Evolutionary conservation across 768 basidiomycete species (phyloP).

Genomic region (Termitomyces titanicus): DNA sequence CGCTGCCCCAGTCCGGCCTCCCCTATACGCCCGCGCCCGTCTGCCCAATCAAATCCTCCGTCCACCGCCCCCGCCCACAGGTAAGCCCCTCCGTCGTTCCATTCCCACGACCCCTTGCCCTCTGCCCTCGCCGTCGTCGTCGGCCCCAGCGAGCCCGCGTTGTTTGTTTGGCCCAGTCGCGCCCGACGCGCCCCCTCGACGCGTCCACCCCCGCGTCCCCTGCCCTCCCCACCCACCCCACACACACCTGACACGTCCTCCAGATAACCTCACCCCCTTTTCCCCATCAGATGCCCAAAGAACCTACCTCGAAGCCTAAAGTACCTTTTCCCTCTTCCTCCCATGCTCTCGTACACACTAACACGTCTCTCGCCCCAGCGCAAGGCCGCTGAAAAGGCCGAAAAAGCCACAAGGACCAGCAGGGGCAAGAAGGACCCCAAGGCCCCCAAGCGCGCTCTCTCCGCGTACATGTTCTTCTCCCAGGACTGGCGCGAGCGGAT

Average conservation of each 20-base stretch:
- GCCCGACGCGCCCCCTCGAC: slow-evolving; percentile 5
- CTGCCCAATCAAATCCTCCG: neutral
- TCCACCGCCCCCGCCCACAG: too few species aligned
- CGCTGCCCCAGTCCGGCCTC: neutral
- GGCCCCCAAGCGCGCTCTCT: slow-evolving; percentile 88
- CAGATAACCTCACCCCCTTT: slow-evolving; percentile 1
- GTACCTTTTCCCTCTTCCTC: slow-evolving; percentile 34
- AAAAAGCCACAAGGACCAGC: slow-evolving; percentile 42
- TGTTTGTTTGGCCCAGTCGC: slow-evolving; percentile 15
- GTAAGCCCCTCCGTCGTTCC: neutral
- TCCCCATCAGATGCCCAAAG: slow-evolving; percentile 72
- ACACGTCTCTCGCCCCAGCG: too few species aligned
- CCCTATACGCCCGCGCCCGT: slow-evolving; percentile 2
- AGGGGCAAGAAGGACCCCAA: slow-evolving; percentile 77
- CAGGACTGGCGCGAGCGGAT: slow-evolving; percentile 95
- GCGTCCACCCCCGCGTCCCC: slow-evolving; percentile 7
- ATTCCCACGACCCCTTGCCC: neutral
- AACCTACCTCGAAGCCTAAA: slow-evolving; percentile 58
- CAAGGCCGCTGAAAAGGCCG: slow-evolving; percentile 73
- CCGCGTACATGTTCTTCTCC: slow-evolving; percentile 99
- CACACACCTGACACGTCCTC: neutral
- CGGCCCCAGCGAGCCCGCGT: slow-evolving; percentile 5
- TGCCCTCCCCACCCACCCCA: neutral
- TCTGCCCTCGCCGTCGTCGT: neutral
- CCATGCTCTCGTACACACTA: slow-evolving; percentile 5